Base-by-base conservation (phyloP, 305 asterid species). In the Solanum aculeatissimum region DNA sequence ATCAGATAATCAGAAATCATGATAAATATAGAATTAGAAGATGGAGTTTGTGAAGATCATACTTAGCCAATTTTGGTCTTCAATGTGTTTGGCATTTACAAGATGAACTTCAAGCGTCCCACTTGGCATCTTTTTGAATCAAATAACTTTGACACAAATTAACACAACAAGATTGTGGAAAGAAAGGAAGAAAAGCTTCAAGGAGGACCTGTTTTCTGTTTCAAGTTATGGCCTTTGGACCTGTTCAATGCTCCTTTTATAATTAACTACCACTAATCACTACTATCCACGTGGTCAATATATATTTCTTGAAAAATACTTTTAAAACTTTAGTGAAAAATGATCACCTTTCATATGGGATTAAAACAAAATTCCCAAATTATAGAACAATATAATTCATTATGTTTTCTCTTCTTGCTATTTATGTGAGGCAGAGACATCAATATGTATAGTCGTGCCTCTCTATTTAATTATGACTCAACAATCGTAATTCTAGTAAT, bases 71-170 rank as follows among this genome's bases (percentile, higher is more conserved):
- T 95, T 98, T 1, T 95, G 83, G 89, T 91, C 71, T 8, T 93
- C 92, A 19, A 94, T 92, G 90, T 97, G 95, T 88, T 96, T 95
- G 89, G 99, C 98, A 89, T 91, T 87, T 71, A 89, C 93, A 69
- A 96, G 98, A 87, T 91, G 80, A 82, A 96, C 98, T 90, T 96
- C 98, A 83, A 96, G 98, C 88, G 96, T 96, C 85, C 98, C 97
- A 18, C 80, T 90, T 1, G 93, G 84, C 99, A 94, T 96, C 85
- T 74, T 89, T 74, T 89, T 78, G 69, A 63, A 89, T 47, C 65
- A 16, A 75, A 27, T 49, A 49, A 75, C 58, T 49, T 47, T 25
- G 81, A 49, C 23, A 51, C 29, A 51, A 77, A 35, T 35, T 35
- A 35, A 51, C 18, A 77, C 43, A 74, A 74, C 4, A 77, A 77